phyloP scores from a whole-genome alignment of 768 basidiomycete genomes.

The Dacryopinax spathularia region DNA sequence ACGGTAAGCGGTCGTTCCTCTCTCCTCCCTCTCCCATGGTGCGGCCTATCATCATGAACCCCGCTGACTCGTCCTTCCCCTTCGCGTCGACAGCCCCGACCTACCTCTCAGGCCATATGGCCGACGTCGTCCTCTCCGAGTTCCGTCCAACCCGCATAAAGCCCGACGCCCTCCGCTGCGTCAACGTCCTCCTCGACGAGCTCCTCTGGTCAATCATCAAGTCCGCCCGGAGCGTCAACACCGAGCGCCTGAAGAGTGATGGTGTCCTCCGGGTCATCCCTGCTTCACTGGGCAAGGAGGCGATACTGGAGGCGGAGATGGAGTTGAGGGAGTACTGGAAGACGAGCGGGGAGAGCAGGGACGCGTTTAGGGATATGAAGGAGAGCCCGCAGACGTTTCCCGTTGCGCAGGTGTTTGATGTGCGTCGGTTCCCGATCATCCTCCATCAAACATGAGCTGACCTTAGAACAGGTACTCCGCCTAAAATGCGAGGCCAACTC shows the following conservation, averaged over 20 bases:
- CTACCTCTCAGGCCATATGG: conserved; percentile 71
- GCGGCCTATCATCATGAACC: no score
- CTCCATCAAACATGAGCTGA: conserved; percentile 12
- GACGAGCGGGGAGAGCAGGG: conserved; percentile 30
- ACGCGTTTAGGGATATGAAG: conserved; percentile 2
- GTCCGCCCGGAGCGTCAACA: conserved; percentile 51
- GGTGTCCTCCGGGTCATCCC: conserved; percentile 60
- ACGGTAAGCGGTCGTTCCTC: background rate
- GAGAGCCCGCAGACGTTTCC: background rate
- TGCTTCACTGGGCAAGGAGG: conserved; percentile 77
- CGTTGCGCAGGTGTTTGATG: conserved; percentile 11
- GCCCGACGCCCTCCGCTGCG: conserved; percentile 54
- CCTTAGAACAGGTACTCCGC: conserved; percentile 44
- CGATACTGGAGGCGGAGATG: conserved; percentile 81
- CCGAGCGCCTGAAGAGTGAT: conserved; percentile 51
- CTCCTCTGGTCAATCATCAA: conserved; percentile 59
- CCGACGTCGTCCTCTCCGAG: conserved; percentile 84
- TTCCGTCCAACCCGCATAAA: conserved; percentile 81
- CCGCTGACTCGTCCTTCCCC: background rate
- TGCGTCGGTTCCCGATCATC: conserved; percentile 13
- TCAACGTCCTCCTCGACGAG: conserved; percentile 77
- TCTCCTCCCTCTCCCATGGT: background rate
- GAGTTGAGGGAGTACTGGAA: conserved; percentile 85
- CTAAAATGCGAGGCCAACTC: conserved; percentile 84
- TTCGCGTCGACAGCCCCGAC: conserved; percentile 34